A percentile compares a stretch with the other conserved stretches of the same genome.
Evolutionary conservation across 305 asterid genomes (phyloP).

Genomic region (Fraxinus ornus): DNA sequence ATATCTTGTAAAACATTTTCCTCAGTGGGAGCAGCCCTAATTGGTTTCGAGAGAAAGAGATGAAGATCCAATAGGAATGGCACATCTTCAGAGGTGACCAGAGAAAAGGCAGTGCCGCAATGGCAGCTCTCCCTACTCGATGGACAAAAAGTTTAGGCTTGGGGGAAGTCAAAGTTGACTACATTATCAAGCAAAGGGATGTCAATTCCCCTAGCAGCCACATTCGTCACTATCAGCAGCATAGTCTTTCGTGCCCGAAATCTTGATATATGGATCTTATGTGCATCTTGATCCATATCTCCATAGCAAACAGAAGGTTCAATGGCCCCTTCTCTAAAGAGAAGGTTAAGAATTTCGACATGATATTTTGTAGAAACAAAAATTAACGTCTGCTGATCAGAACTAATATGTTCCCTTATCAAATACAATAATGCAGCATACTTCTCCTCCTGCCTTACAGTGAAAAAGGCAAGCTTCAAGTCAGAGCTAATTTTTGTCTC

Average conservation of each 20-base stretch:
- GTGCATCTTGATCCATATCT: constrained; percentile 95
- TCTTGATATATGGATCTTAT: constrained; percentile 66
- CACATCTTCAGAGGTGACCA: constrained; percentile 84
- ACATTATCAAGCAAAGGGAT: constrained; percentile 94
- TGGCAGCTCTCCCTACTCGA: constrained; percentile 93
- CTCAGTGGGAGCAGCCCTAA: constrained; percentile 82
- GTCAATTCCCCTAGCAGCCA: constrained; percentile 95
- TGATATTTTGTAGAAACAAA: constrained; percentile 92
- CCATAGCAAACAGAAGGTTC: constrained; percentile 89
- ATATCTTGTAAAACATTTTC: constrained; percentile 63
- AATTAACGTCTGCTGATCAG: constrained; percentile 68
- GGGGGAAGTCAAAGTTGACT: constrained; percentile 83
- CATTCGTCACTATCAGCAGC: constrained; percentile 86
- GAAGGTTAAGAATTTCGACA: constrained; percentile 64
- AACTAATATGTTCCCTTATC: constrained; percentile 68
- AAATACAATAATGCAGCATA: constrained; percentile 68
- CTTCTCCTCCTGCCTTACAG: constrained; percentile 83
- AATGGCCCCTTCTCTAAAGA: constrained; percentile 74
- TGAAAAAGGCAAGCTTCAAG: constrained; percentile 69
- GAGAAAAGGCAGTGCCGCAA: constrained; percentile 92
- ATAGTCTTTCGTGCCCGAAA: constrained; percentile 86
- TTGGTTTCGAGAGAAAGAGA: constrained; percentile 81
- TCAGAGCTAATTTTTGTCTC: constrained; percentile 90
- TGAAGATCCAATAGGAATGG: constrained; percentile 83
- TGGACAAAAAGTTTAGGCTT: constrained; percentile 90